A percentile compares a stretch with the other conserved stretches of the same genome.
Evolutionary conservation across 1,284 basidiomycete species (phyloP).

Genomic region (Irpex sp.): DNA sequence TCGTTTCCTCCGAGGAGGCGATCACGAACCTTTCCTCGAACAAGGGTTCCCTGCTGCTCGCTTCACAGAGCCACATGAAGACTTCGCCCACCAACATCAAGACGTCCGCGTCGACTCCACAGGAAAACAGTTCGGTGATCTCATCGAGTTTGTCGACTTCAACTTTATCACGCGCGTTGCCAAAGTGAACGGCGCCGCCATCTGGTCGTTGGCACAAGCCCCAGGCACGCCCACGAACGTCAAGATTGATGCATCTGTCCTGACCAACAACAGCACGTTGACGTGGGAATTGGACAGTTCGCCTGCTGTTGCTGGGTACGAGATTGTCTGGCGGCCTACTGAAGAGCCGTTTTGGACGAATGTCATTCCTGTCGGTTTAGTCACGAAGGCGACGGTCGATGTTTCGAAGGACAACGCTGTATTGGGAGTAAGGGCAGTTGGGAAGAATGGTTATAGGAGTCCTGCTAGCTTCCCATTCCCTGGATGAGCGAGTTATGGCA

Average conservation of each 20-base stretch:
- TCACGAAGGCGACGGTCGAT: conserved; percentile 35
- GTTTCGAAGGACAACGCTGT: conserved; percentile 51
- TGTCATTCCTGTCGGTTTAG: conserved; percentile 44
- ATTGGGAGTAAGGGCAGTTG: conserved; percentile 49
- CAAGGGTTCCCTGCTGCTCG: conserved; percentile 48
- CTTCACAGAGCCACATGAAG: conserved; percentile 53
- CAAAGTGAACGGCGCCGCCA: conserved; percentile 45
- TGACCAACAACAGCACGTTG: conserved; percentile 53
- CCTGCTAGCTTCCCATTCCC: conserved; percentile 45
- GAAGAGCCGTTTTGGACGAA: conserved; percentile 45
- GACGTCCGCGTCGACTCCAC: conserved; percentile 43
- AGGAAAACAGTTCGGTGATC: conserved; percentile 50
- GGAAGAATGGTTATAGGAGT: conserved; percentile 46
- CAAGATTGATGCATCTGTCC: conserved; percentile 37
- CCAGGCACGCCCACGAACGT: conserved; percentile 48
- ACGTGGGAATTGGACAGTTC: conserved; percentile 38
- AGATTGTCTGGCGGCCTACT: conserved; percentile 48
- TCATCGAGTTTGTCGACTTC: conserved; percentile 48
- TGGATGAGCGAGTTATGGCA: neutral
- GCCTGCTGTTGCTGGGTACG: conserved; percentile 39
- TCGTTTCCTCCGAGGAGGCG: conserved; percentile 49
- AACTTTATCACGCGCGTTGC: conserved; percentile 47
- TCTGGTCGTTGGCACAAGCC: conserved; percentile 52
- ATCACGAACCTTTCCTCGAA: conserved; percentile 47
- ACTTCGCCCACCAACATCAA: conserved; percentile 56